These are phyloP conservation scores for Madurella fahalii DNA, from an alignment of 2,329 filamentous ascomycete species.

Conservation along the genomic window DNA sequence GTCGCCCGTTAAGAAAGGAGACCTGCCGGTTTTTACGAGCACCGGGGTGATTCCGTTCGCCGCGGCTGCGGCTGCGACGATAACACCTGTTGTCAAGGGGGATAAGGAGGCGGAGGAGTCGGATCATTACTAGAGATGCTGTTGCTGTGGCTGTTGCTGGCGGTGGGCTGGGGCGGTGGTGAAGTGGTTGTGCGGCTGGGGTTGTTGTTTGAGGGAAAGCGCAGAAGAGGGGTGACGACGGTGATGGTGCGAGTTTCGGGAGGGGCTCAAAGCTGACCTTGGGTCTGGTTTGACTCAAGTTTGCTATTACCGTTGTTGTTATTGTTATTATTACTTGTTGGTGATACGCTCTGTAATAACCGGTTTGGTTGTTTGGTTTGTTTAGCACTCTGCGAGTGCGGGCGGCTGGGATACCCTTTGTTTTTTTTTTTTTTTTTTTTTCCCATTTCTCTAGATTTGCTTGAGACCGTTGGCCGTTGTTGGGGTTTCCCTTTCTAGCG, in stretches of 20 bases:
- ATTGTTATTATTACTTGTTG: not conserved
- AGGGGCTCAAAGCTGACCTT: too few species aligned
- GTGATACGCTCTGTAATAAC: not conserved
- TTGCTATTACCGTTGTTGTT: too few species aligned
- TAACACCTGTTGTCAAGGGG: too few species aligned
- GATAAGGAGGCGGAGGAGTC: not conserved
- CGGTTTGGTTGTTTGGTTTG: not conserved
- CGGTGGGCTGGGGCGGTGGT: too few species aligned
- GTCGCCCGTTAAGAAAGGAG: slow-evolving; percentile 35
- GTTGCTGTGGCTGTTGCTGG: not conserved
- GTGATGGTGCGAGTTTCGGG: too few species aligned
- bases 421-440: not conserved
- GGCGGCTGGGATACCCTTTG: not conserved
- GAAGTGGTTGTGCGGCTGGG: too few species aligned
- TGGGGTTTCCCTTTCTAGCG: too few species aligned
- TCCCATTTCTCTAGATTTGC: not conserved
- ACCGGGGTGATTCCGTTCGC: slow-evolving; percentile 49
- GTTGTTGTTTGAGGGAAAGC: too few species aligned
- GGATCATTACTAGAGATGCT: not conserved
- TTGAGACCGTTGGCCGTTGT: too few species aligned
- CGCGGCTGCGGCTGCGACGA: not conserved
- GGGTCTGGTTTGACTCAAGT: too few species aligned
- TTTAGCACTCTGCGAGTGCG: not conserved
- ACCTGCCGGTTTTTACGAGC: slow-evolving; percentile 38
- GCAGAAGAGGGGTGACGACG: too few species aligned